These are phyloP conservation scores for Geoglossum glabrum DNA, from an alignment of 495 filamentous ascomycete genomes.

Conservation along the genomic window DNA sequence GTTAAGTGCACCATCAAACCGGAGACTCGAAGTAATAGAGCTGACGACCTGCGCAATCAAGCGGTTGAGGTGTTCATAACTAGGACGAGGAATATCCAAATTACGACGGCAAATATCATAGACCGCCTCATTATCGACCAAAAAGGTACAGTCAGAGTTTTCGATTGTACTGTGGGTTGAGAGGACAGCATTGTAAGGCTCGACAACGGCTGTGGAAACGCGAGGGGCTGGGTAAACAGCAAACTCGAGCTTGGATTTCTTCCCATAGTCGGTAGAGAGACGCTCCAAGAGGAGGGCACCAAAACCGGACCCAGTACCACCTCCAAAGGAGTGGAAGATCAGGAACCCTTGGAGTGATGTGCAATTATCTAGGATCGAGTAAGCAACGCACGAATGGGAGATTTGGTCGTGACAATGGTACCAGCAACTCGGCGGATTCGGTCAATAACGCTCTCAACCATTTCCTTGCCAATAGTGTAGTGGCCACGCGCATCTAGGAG, in stretches of 20 bases:
- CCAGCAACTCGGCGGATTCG: slow-evolving; percentile 68
- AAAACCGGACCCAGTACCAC: slow-evolving; percentile 81
- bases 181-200: slow-evolving; percentile 85
- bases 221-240: slow-evolving; percentile 73
- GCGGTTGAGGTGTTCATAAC: slow-evolving; percentile 76
- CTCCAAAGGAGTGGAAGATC: slow-evolving; percentile 87
- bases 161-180: slow-evolving; percentile 87
- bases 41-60: slow-evolving; percentile 79
- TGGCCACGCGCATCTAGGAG: slow-evolving; percentile 63
- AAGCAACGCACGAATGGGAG: neutral
- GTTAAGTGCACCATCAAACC: slow-evolving; percentile 80
- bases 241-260: slow-evolving; percentile 92
- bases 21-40: slow-evolving; percentile 75
- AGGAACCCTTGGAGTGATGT: slow-evolving; percentile 76
- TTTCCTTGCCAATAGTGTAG: slow-evolving; percentile 84
- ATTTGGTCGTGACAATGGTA: slow-evolving; percentile 15
- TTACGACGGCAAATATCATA: slow-evolving; percentile 85
- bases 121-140: slow-evolving; percentile 84
- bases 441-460: slow-evolving; percentile 66
- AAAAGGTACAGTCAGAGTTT: slow-evolving; percentile 81
- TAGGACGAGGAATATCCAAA: slow-evolving; percentile 69
- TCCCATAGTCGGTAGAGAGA: slow-evolving; percentile 72
- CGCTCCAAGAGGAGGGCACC: slow-evolving; percentile 75
- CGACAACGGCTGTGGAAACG: slow-evolving; percentile 71
- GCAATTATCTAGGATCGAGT: slow-evolving; percentile 52